These are phyloP conservation scores for Myrmaecium sp. DNA, from an alignment of 2,329 filamentous ascomycete species.

Conservation along the genomic window DNA sequence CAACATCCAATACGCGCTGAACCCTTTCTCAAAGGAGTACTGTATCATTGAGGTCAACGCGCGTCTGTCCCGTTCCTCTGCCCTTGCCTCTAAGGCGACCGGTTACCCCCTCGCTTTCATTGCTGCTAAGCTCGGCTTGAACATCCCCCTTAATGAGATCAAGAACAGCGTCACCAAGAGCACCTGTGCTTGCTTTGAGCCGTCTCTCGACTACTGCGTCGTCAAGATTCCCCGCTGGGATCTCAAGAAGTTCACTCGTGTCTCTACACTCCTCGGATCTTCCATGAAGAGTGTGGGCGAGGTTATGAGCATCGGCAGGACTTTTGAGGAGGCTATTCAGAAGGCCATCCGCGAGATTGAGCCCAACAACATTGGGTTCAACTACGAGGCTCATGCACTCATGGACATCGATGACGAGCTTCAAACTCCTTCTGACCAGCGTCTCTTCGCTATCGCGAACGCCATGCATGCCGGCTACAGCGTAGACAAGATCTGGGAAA, in stretches of 20 bases:
- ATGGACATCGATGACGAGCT: conserved; percentile 95
- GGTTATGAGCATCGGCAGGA: conserved; percentile 94
- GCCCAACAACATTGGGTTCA: conserved; percentile 88
- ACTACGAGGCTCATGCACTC: conserved; percentile 63
- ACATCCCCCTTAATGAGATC: conserved; percentile 91
- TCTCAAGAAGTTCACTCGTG: conserved; percentile 94
- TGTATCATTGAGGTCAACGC: conserved; percentile 99
- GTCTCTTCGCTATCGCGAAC: conserved; percentile 92
- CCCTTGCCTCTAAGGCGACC: conserved; percentile 89
- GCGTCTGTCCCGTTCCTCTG: conserved; percentile 84
- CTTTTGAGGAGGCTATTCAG: conserved; percentile 95
- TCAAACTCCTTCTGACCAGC: conserved; percentile 93
- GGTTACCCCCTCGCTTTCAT: conserved; percentile 94
- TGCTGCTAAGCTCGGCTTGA: conserved; percentile 86
- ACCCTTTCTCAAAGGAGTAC: conserved; percentile 89
- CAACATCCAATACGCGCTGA: conserved; percentile 96
- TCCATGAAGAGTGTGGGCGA: conserved; percentile 99
- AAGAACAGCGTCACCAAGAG: conserved; percentile 90
- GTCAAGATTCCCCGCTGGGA: conserved; percentile 99
- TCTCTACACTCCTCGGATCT: conserved; percentile 87
- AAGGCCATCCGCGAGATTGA: conserved; percentile 95
- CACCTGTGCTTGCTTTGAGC: conserved; percentile 95
- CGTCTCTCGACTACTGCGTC: conserved; percentile 92
- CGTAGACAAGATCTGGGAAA: conserved; percentile 93
- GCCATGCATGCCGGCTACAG: conserved; percentile 90